Conservation (phyloP, 306 rosid species). For the Trichosanthes cucumerina region DNA sequence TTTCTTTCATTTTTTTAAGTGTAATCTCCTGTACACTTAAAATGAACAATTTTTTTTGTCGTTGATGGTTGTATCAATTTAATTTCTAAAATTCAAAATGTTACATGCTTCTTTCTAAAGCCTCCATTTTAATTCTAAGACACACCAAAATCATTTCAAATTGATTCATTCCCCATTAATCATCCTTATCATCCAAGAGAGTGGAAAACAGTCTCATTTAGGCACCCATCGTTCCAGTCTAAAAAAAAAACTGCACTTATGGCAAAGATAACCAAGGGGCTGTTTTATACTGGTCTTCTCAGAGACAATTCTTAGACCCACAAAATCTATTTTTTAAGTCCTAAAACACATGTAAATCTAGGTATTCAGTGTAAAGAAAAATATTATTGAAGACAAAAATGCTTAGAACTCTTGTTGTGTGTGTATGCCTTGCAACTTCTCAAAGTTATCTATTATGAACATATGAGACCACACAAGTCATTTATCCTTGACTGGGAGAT, state of each 20-base stretch:
- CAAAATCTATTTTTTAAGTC: background rate
- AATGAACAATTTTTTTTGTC: no score
- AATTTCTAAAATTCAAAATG: no score
- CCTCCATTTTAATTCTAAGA: background rate
- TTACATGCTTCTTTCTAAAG: no score
- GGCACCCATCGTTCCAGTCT: background rate
- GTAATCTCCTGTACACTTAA: no score
- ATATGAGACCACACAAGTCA: slow-evolving; percentile 66
- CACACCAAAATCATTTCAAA: background rate
- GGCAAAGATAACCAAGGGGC: background rate
- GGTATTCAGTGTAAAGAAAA: background rate
- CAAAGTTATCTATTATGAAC: slow-evolving; percentile 28
- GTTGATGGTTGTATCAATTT: no score
- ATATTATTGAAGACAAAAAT: background rate
- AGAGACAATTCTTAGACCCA: background rate
- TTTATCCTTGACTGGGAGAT: slow-evolving; percentile 51
- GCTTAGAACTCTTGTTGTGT: background rate
- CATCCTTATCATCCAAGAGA: background rate
- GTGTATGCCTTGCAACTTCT: background rate
- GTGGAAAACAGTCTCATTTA: background rate
- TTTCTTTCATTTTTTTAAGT: no score
- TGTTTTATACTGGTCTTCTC: background rate
- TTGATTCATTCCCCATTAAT: background rate
- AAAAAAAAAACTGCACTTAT: background rate
- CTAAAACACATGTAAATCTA: background rate